Base-by-base conservation (phyloP, 441 rosid species). In the Arabidopsis lyrata region DNA sequence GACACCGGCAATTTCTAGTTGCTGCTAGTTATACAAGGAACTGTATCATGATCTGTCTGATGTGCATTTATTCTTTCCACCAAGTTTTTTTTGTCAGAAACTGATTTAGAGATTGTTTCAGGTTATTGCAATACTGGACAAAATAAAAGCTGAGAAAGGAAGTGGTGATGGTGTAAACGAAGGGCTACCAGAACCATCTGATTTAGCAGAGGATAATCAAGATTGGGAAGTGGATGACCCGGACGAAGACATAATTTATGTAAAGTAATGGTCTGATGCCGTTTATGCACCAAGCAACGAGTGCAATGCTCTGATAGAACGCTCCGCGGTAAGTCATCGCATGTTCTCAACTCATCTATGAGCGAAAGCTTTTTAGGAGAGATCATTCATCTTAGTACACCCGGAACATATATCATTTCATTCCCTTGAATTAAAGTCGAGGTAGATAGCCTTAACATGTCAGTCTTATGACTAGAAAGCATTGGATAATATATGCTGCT, bases 51-150 rank as follows among this genome's bases (percentile, higher is more conserved):
- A 29, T 27, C 8, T 18, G 54, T 20, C 22, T 64, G 31, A 11
- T 20, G 18, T 6, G 44, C 9, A 6, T 18, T 63, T 45, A 36
- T 52, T 10, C 15, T 5, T 5, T 35, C 9, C 32, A 13, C 14
- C 63, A 45, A 2, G 20, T 42, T 58, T 41, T 22, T 42, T 22
- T 13, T 49, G 38, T 18, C 32, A 54, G 63, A 69, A 41, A 60
- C 70, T 68, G 63, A 68, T 52, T 8, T 42, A 31, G 54, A 68
- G 27, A 42, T 39, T 59, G 39, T 69, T 80, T 82, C 86, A 91
- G 98, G 98, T 91, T 13, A 86, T 93, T 60, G 93, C 91, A 5
- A 87, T 93, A 74, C 82, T 93, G 69, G 98, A 91, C 75, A 88
- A 52, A 72, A 73, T 93, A 66, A 91, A 91, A 87, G 88, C 82